These are phyloP conservation scores for Quercus mongolica DNA, from an alignment of 306 rosid genomes.

Conservation along the genomic window DNA sequence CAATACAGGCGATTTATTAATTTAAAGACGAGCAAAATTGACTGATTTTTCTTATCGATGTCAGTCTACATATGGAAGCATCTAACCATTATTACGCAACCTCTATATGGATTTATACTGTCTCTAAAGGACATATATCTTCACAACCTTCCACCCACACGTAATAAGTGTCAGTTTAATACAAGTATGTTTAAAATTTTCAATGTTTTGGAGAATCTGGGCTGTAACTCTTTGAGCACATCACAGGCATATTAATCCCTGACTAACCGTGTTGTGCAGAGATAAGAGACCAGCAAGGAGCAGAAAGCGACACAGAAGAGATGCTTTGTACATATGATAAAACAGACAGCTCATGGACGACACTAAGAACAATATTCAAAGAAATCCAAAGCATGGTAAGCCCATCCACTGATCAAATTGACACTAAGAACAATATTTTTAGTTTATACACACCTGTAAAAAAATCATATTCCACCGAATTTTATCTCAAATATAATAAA, in stretches of 20 bases:
- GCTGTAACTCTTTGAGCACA: not conserved
- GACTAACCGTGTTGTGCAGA: not conserved
- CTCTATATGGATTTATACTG: not conserved
- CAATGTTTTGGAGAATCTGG: not conserved
- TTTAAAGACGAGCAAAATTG: not conserved
- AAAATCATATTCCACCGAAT: no score
- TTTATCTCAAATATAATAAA: no score
- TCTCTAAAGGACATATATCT: not conserved
- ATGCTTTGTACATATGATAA: not conserved
- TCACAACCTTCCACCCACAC: not conserved
- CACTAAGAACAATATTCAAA: no score
- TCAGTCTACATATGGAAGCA: not conserved
- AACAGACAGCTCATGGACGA: not conserved
- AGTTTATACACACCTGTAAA: no score
- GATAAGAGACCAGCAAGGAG: not conserved
- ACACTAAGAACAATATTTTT: no score
- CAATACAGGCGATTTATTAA: not conserved
- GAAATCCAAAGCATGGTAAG: no score
- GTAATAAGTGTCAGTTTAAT: not conserved
- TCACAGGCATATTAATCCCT: not conserved
- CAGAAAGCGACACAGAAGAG: not conserved
- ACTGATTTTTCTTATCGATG: not conserved
- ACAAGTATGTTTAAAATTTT: not conserved
- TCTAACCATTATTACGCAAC: not conserved
- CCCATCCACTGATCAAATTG: no score